A percentile compares a stretch with the other conserved stretches of the same genome.
Conservation (phyloP, 2,329 filamentous ascomycete genomes). For the Xylaria sp. region DNA sequence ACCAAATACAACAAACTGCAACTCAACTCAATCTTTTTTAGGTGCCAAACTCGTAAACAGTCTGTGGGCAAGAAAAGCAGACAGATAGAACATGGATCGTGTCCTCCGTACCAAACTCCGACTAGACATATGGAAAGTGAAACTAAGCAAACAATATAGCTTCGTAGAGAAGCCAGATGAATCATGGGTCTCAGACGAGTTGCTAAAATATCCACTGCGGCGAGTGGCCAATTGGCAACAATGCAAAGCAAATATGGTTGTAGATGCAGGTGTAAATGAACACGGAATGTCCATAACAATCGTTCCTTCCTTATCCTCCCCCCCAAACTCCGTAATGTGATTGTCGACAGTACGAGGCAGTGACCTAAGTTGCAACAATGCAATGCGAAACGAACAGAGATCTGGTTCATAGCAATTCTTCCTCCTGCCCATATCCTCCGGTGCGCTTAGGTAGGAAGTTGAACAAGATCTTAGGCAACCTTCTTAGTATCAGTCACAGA, state of each 20-base stretch:
- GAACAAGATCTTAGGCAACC: not conserved
- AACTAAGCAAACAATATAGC: not conserved
- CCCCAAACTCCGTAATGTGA: not conserved
- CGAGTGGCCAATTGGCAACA: not conserved
- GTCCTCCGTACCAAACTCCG: not conserved
- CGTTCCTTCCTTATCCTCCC: not conserved
- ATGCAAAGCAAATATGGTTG: not conserved
- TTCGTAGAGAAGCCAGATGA: not conserved
- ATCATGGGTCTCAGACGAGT: not conserved
- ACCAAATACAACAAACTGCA: not conserved
- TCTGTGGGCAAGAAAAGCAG: not conserved
- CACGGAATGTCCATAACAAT: not conserved
- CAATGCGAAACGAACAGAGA: not conserved
- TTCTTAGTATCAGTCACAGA: not conserved
- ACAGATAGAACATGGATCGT: not conserved
- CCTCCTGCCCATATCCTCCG: not conserved
- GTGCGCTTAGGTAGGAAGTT: too few relatives aligned
- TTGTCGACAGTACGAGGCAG: not conserved
- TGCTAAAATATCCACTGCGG: not conserved
- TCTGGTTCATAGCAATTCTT: not conserved
- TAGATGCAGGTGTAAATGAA: not conserved
- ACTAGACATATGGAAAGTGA: not conserved
- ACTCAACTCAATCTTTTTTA: not conserved
- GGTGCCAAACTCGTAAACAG: not conserved
- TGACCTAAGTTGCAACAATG: constrained; percentile 4